Base-by-base conservation (phyloP, 768 basidiomycete genomes). In the Chalciporus pseudorubinellus region DNA sequence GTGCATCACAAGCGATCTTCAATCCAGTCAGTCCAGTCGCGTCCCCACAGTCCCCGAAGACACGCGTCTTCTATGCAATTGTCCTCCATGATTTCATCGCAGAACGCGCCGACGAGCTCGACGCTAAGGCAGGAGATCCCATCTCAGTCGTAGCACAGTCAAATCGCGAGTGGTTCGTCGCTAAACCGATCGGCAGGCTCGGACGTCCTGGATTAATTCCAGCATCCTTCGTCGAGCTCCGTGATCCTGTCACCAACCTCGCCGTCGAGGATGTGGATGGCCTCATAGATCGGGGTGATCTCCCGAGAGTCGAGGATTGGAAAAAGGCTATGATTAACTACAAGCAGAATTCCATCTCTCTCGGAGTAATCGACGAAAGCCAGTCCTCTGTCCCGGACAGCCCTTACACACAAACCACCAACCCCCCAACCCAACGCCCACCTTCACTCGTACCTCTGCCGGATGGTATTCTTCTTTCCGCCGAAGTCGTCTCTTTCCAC, bases 121-220 rank as follows among this genome's bases (percentile, higher is more conserved):
- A 95, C 54, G 95, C 95, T 2, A 93, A 89, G 62, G 82, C 86
- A 1, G 95, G 95, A 31, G 97, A 99, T 62, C 80, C 91, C 8
- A 91, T 99, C 65, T 89, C 95, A 16, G 92, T 99, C 53, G 97
- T 98, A 50, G 97, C 97, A 0, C 97, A 98, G 69, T 98, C 95
- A n/a, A 99, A 98, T 65, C 92, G 93, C 57, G 97, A 99, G 69
- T 99, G 97, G 97, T 98, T 98, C 69, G 97, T 99, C 43, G 97
- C 97, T 22, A 99, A 99, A 71, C 93, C 95, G 12, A 99, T 99
- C 62, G 93, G 94, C 36, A 80, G 84, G 49, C 81, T 99, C 18
- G 95, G 97, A 26, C 87, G 95, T 48, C 97, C 97, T 0, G 97
- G 97, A 45, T 80, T 99, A 51, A 98, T 99, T 51, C 97, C 97